Conservation (phyloP, 2,329 filamentous ascomycete species). For the Zymoseptoria brevis region DNA sequence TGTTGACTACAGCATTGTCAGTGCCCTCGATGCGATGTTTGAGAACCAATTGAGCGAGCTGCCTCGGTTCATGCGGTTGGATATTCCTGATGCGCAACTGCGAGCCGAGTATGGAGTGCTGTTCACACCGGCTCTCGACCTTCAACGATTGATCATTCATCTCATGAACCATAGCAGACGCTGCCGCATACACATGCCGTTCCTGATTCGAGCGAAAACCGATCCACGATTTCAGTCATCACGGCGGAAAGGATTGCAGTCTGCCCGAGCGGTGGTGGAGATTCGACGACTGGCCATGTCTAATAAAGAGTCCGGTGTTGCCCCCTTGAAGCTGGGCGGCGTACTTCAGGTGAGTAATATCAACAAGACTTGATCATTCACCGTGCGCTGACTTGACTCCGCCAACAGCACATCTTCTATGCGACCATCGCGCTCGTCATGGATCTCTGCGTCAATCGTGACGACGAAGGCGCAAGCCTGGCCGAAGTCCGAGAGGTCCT, state of each 20-base stretch:
- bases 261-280: slow-evolving; percentile 15
- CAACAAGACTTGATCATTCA: not conserved
- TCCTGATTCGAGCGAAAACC: slow-evolving; percentile 17
- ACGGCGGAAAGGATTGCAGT: slow-evolving; percentile 15
- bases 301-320: not conserved
- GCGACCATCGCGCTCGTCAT: slow-evolving; percentile 23
- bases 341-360: slow-evolving; percentile 8
- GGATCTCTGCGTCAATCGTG: slow-evolving; percentile 23
- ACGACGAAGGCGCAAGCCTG: slow-evolving; percentile 6
- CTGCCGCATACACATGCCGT: slow-evolving; percentile 24
- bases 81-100: slow-evolving; percentile 8
- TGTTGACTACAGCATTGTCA: slow-evolving; percentile 13
- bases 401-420: slow-evolving; percentile 17
- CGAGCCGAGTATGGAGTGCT: slow-evolving; percentile 5
- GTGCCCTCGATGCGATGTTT: slow-evolving; percentile 17
- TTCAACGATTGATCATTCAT: slow-evolving; percentile 14
- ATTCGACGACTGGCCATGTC: slow-evolving; percentile 7
- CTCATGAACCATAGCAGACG: slow-evolving; percentile 18
- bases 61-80: slow-evolving; percentile 11
- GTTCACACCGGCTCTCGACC: slow-evolving; percentile 2
- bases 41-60: slow-evolving; percentile 12
- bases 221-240: slow-evolving; percentile 15
- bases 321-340: slow-evolving; percentile 8
- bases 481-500: slow-evolving; percentile 18
- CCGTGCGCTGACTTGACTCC: not conserved